Evolutionary conservation across 192 early-diverging fungal genomes (phyloP).

Genomic region (Coemansia sp.): DNA sequence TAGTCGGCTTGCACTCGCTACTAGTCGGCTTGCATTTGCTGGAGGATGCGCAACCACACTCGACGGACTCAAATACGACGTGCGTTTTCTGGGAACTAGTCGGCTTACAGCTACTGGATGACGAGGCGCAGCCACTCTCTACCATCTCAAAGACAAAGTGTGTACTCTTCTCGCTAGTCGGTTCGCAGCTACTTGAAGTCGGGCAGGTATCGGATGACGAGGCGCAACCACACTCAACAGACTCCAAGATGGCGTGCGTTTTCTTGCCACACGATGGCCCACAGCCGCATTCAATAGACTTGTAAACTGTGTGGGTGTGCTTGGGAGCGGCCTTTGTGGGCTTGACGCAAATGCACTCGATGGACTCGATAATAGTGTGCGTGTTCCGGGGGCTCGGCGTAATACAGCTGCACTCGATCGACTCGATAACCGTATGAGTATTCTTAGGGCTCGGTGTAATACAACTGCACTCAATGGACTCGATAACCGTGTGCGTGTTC

Average conservation of each 20-base stretch:
- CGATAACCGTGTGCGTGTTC: constrained; percentile 24
- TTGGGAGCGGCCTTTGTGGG: neutral
- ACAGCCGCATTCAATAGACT: constrained; percentile 22
- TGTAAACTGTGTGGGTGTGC: constrained; percentile 35
- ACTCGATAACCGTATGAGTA: constrained; percentile 33
- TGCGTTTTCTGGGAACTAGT: neutral
- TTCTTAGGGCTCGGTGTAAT: constrained; percentile 3
- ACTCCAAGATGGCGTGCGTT: constrained; percentile 16
- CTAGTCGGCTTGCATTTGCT: neutral
- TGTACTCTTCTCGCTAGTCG: constrained; percentile 6
- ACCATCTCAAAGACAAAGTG: constrained; percentile 2
- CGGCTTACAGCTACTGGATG: neutral
- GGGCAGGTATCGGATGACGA: neutral
- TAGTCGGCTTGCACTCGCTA: neutral
- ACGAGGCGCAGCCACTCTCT: neutral
- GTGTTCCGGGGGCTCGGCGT: constrained; percentile 2
- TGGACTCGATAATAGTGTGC: constrained; percentile 14
- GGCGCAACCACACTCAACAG: constrained; percentile 8
- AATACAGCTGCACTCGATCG: constrained; percentile 20
- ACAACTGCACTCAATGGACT: constrained; percentile 24
- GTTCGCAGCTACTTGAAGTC: neutral
- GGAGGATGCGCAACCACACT: neutral
- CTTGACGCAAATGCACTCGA: constrained; percentile 13
- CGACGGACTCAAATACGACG: neutral
- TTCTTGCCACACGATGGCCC: constrained; percentile 6